Base-by-base conservation (phyloP, 495 filamentous ascomycete genomes). In the Pseudevernia furfuracea region DNA sequence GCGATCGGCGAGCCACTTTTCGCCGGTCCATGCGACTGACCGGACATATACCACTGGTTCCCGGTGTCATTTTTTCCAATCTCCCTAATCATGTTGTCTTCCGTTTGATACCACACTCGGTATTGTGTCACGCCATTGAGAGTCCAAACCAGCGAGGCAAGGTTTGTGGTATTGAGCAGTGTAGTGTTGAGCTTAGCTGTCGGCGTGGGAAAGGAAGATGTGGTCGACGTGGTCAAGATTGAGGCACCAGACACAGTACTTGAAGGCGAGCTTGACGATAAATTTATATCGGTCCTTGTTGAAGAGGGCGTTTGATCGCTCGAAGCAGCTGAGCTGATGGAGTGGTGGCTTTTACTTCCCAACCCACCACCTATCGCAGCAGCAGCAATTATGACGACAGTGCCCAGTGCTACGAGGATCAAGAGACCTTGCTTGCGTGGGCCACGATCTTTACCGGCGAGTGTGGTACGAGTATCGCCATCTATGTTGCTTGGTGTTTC, bases 1-100 rank as follows among this genome's bases (percentile, higher is more conserved):
- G 46, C 46, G 46, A 49, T 49, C 4, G 46, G 46, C 46, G 46
- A 49, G 46, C 46, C 46, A 11, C 46, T 25, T 49, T 49, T 49
- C 46, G 46, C 46, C 11, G 46, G 46, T 25, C 46, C 46, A 25
- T 49, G 46, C 10, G 46, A 49, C 4, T 49, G 46, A 4, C 46
- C 46, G 4, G 46, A 49, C 8, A 4, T 25, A 9, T 25, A 49
- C 46, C 46, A 49, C 46, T 49, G n/a, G 3, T 49, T 23, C 23
- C 46, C 9, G 6, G n/a, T 49, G 46, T 49, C 46, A 14, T 49
- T 49, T 14, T 49, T 49, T 3, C 46, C 46, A 25, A 49, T 10
- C n/a, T 49, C 46, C 23, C 46, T 49, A 9, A 49, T 49, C 46
- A 49, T 49, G 46, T 49, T 49, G 46, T 49, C 46, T 49, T 49